These are phyloP conservation scores for Rhododendron mucronatum DNA, from an alignment of 148 eudicot species.

Conservation along the genomic window DNA sequence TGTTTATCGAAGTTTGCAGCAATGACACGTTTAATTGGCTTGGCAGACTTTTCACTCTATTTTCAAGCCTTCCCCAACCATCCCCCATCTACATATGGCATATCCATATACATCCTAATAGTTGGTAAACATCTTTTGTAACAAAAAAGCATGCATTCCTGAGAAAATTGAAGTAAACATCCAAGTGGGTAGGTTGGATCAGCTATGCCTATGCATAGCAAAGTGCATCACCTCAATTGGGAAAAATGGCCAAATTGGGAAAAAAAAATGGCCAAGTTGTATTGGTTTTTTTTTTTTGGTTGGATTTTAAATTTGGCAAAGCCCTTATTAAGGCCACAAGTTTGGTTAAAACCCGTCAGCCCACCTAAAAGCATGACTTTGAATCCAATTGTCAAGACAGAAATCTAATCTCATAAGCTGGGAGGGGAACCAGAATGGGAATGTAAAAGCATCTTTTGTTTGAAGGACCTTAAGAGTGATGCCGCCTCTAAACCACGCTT, in stretches of 20 bases:
- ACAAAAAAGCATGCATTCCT: not conserved
- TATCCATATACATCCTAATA: not conserved
- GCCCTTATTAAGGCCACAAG: not conserved
- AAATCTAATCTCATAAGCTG: too few species aligned
- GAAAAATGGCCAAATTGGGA: too few species aligned
- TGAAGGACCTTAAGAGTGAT: too few species aligned
- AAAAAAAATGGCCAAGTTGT: too few species aligned
- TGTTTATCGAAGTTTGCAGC: not conserved
- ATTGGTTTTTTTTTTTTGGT: too few species aligned
- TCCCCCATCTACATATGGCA: not conserved
- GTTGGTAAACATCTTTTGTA: not conserved
- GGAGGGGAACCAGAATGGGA: too few species aligned
- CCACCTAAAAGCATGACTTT: not conserved
- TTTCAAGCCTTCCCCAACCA: conserved; percentile 16
- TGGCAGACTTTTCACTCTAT: not conserved
- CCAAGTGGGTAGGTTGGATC: conserved; percentile 2
- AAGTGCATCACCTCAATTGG: too few species aligned
- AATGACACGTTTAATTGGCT: not conserved
- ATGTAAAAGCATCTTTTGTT: too few species aligned
- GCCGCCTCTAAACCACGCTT: too few species aligned
- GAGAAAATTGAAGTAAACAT: not conserved
- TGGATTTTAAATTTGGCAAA: not conserved
- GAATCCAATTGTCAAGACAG: not conserved
- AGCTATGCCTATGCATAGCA: not conserved
- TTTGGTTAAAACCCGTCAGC: not conserved